Base-by-base conservation (phyloP, 345 rosid genomes). In the Gossypium anomalum region DNA sequence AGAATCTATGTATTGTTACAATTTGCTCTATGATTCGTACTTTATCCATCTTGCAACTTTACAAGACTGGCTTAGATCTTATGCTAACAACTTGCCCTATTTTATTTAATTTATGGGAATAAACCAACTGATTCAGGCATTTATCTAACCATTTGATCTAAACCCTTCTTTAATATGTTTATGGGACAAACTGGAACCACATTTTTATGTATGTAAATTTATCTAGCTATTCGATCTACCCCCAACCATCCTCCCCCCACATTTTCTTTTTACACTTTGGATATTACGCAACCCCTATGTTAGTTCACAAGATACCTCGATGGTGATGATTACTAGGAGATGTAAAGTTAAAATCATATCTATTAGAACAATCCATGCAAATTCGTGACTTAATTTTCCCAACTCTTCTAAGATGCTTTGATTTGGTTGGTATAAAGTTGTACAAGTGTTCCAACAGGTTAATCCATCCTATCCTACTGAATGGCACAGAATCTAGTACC, bases 1-100 rank as follows among this genome's bases (percentile, higher is more conserved):
- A 14, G 3, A 20, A 57, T 20, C 49, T 19, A 41, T 71, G 8
- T 56, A 56, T 13, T 1, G 29, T 55, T 20, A 12, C 34, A n/a
- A 9, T 20, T 19, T 71, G 13, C 16, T 23, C 47, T n/a, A 75
- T 20, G 75, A 82, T 81, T 79, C 83, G 45, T 67, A 65, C 82
- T 77, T 77, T 20, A 20, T 83, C n/a, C 67, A 63, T 15, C 60
- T 56, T 10, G 19, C 61, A 72, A 60, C 19, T 75, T 51, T 49
- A 67, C 47, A 45, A 48, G 17, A 5, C 74, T 72, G 17, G 87
- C 89, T 82, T 84, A 62, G 59, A 79, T 76, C 83, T 72, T 49
- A 86, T 83, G 86, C 89, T 38, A 76, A 45, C 47, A 14, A 15
- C 41, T 58, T 23, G 57, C 17, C 23, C 1, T 41, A 1, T 64